A percentile compares a stretch with the other conserved stretches of the same genome.
phyloP scores from a whole-genome alignment of 257 asterid species.

The Anisodus acutangulus region DNA sequence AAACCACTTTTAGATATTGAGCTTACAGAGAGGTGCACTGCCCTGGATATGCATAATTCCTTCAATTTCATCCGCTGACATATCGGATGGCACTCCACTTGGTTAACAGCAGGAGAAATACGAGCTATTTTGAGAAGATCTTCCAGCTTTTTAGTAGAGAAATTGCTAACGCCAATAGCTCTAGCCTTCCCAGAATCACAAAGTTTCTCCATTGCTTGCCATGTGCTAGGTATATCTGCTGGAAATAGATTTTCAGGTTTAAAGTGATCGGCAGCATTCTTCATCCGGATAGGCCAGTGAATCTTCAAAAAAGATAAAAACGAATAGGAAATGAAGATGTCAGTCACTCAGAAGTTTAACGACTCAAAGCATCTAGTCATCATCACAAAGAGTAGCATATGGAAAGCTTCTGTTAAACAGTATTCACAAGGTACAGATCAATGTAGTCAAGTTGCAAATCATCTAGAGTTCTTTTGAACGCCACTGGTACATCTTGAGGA shows the following conservation, averaged over 20 bases:
- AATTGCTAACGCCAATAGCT: slow-evolving; percentile 80
- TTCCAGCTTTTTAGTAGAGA: slow-evolving; percentile 64
- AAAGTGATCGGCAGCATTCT: slow-evolving; percentile 53
- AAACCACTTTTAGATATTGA: background rate
- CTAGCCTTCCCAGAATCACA: slow-evolving; percentile 68
- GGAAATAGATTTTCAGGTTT: slow-evolving; percentile 58
- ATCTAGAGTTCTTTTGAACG: slow-evolving; percentile 57
- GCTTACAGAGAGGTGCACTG: slow-evolving; percentile 83
- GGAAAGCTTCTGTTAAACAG: background rate
- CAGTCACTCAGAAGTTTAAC: background rate
- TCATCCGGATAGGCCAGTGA: slow-evolving; percentile 72
- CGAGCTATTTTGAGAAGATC: slow-evolving; percentile 63
- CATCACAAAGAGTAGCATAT: background rate
- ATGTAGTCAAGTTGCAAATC: slow-evolving; percentile 78
- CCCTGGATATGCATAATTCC: slow-evolving; percentile 67
- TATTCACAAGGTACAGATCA: slow-evolving; percentile 73
- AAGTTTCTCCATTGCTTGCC: slow-evolving; percentile 80
- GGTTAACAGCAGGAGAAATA: slow-evolving; percentile 81
- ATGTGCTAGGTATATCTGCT: slow-evolving; percentile 70
- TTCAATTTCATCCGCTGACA: slow-evolving; percentile 72
- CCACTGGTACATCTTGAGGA: slow-evolving; percentile 71
- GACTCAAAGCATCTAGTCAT: background rate
- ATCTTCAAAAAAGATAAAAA: slow-evolving; percentile 46
- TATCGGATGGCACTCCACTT: slow-evolving; percentile 81
- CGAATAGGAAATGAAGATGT: background rate